Base-by-base conservation (phyloP, 225 moss, liverwort and hornwort genomes). In the Physcomitrellopsis africana region DNA sequence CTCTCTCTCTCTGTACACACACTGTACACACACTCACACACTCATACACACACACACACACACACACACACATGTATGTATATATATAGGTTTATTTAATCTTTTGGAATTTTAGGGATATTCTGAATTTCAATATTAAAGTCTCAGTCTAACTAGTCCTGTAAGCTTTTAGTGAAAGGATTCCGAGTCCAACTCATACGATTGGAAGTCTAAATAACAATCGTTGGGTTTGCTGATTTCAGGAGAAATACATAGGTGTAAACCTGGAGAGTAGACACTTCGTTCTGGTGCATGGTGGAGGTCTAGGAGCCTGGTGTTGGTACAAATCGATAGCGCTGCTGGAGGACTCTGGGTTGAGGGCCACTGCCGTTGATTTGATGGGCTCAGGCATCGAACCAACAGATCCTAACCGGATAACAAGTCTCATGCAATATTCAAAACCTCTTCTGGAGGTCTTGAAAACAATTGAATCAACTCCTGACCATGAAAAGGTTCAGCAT, bases 261-360 rank as follows among this genome's bases (percentile, higher is more conserved):
- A 81, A 69, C 60, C 72, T 82, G 65, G 81, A 85, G 66, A 85
- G 81, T 44, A 85, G 83, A 59, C 96, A 94, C 72, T 96, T 96
- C 73, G 80, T 96, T 17, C 70, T 96, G 56, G 89, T 96, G 15
- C 96, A 96, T 54, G 96, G 96, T 57, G 93, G 90, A 62, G 93
- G 93, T 55, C 82, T 90, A 12, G 96, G 96, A 77, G 96, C 96
- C 60, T 96, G 96, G 96, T 96, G 93, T 77, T 96, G 96, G 96
- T 96, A 93, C 72, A 96, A 94, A 60, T 81, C 86, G 2, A 96
- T 96, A 20, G 92, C 93, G 6, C 79, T 96, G 64, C 82, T 96
- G 10, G 87, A 93, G 60, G 89, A 96, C 47, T 82, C 92, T 51
- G 92, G 96, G 8, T 92, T 93, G 74, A 88, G 74, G 57, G 84